These are phyloP conservation scores for Tylopilus felleus DNA, from an alignment of 768 basidiomycete species.

Conservation along the genomic window DNA sequence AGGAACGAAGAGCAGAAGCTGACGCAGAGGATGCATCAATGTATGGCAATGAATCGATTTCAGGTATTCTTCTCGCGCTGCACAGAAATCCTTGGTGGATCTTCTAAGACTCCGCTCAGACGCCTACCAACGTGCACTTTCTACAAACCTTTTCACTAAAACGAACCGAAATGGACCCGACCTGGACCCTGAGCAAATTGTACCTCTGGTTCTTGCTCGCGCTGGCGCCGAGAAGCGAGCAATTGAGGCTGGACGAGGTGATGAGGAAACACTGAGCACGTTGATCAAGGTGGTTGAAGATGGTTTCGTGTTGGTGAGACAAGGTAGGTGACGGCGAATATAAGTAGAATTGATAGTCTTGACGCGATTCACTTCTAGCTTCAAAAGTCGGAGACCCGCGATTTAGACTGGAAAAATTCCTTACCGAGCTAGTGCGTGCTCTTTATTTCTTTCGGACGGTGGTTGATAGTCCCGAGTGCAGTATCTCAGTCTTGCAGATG, in stretches of 20 bases:
- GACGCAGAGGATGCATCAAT: constrained; percentile 17
- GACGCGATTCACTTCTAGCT: constrained; percentile 35
- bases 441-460: neutral
- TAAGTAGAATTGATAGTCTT: neutral
- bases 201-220: constrained; percentile 61
- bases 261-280: constrained; percentile 50
- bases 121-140: constrained; percentile 55
- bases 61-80: constrained; percentile 16
- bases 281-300: constrained; percentile 59
- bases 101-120: constrained; percentile 36
- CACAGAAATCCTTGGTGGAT: neutral
- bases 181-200: constrained; percentile 59
- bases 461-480: constrained; percentile 21
- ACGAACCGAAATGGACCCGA: constrained; percentile 15
- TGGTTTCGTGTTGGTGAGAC: constrained; percentile 58
- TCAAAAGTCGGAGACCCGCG: constrained; percentile 69
- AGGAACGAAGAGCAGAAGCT: constrained; percentile 22
- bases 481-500: constrained; percentile 44
- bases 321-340: constrained; percentile 38
- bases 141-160: constrained; percentile 49
- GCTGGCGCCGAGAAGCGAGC: constrained; percentile 61
- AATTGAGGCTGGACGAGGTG: constrained; percentile 44
- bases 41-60: constrained; percentile 23
- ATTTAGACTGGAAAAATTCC: constrained; percentile 78
- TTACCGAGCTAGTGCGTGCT: constrained; percentile 66